phyloP scores from a whole-genome alignment of 2,329 filamentous ascomycete genomes.

The Cyanodermella asteris region DNA sequence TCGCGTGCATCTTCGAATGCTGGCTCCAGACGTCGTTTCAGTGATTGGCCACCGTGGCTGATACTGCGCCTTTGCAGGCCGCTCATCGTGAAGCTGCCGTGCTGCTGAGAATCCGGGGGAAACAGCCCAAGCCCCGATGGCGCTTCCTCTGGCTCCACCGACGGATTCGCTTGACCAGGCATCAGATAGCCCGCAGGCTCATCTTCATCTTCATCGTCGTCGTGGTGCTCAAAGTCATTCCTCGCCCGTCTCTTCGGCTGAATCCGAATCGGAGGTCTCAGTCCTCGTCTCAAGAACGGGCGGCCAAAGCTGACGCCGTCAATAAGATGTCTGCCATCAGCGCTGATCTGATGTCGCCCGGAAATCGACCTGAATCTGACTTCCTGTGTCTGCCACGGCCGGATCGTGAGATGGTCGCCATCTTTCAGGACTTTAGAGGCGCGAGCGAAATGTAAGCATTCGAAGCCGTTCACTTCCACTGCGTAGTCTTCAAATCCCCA shows the following conservation, averaged over 20 bases:
- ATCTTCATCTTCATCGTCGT: slow-evolving; percentile 12
- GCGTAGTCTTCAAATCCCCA: slow-evolving; percentile 85
- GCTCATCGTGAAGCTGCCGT: no score
- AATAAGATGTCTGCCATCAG: slow-evolving; percentile 57
- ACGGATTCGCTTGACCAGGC: no score
- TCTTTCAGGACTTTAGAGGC: slow-evolving; percentile 51
- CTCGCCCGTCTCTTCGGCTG: slow-evolving; percentile 50
- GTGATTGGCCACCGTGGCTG: no score
- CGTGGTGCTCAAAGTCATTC: slow-evolving; percentile 18
- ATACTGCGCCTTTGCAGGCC: no score
- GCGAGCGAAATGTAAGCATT: slow-evolving; percentile 69
- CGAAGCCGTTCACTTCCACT: slow-evolving; percentile 58
- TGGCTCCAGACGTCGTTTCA: no score
- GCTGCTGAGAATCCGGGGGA: no score
- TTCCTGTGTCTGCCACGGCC: slow-evolving; percentile 55
- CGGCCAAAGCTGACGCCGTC: slow-evolving; percentile 74
- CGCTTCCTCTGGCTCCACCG: slow-evolving; percentile 6
- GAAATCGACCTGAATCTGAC: slow-evolving; percentile 48
- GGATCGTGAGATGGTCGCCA: slow-evolving; percentile 71
- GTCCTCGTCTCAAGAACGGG: slow-evolving; percentile 38
- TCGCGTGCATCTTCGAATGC: no score
- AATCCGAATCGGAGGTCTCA: slow-evolving; percentile 46
- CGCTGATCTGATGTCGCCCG: slow-evolving; percentile 61
- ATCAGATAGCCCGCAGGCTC: slow-evolving; percentile 11
- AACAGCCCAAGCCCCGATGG: slow-evolving; percentile 9